Conservation (phyloP, 176 grass and related monocot genomes). For the Eremochloa ophiuroides region DNA sequence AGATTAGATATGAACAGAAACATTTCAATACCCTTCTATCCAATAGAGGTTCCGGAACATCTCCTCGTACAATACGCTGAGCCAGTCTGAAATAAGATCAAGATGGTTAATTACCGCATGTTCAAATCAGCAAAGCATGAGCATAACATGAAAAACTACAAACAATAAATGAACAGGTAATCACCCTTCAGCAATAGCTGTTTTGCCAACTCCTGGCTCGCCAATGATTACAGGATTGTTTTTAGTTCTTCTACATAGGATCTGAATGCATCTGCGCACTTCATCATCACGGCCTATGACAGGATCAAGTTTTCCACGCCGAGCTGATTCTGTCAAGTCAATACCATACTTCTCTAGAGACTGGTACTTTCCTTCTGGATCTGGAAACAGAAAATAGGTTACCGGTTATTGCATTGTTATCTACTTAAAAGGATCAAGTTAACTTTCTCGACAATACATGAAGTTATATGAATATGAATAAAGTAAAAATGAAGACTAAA, state of each 20-base stretch:
- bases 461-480: background rate
- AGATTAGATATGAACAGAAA: constrained; percentile 1
- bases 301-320: constrained; percentile 82
- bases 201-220: constrained; percentile 93
- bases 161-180: background rate
- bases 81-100: constrained; percentile 56
- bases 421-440: background rate
- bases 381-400: constrained; percentile 36
- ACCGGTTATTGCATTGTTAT: background rate
- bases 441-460: background rate
- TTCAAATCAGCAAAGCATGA: background rate
- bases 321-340: constrained; percentile 89
- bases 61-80: constrained; percentile 83
- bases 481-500: background rate
- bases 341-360: constrained; percentile 93
- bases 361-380: constrained; percentile 92
- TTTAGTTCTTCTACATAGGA: constrained; percentile 95
- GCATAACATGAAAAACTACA: background rate
- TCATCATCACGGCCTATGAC: constrained; percentile 97
- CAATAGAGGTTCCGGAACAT: constrained; percentile 91
- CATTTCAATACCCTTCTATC: constrained; percentile 66
- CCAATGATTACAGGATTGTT: constrained; percentile 98
- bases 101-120: background rate
- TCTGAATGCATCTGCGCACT: constrained; percentile 84
- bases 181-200: constrained; percentile 96